A percentile compares a stretch with the other conserved stretches of the same genome.
These are phyloP conservation scores for Mortierella claussenii DNA, from an alignment of 192 early-diverging fungal species.

Conservation along the genomic window DNA sequence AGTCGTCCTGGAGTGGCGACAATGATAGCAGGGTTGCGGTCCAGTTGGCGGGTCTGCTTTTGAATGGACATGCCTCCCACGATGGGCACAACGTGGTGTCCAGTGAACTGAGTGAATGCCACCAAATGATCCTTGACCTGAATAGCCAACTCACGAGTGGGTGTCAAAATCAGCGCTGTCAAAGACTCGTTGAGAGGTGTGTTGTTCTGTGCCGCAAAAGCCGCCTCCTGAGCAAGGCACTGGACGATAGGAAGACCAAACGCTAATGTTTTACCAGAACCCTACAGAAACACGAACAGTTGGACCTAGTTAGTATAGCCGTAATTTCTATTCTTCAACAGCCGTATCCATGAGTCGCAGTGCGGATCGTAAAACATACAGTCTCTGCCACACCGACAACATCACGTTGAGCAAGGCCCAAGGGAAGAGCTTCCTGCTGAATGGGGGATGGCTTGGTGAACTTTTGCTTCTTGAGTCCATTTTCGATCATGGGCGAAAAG, in stretches of 20 bases:
- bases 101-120: constrained; percentile 49
- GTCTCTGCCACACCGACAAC: constrained; percentile 95
- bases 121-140: constrained; percentile 91
- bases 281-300: constrained; percentile 51
- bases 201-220: constrained; percentile 15
- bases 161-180: constrained; percentile 84
- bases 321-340: background rate
- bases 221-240: constrained; percentile 61
- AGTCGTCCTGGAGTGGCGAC: constrained; percentile 87
- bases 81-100: constrained; percentile 74
- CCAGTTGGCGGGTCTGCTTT: constrained; percentile 87
- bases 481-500: constrained; percentile 65
- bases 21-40: constrained; percentile 73
- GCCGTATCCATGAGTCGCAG: no score
- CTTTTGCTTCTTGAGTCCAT: constrained; percentile 75
- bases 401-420: constrained; percentile 80
- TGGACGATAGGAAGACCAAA: constrained; percentile 95
- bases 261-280: constrained; percentile 95
- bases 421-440: constrained; percentile 79
- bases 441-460: constrained; percentile 89
- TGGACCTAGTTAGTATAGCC: background rate
- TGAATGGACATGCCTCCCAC: constrained; percentile 96
- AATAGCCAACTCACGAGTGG: constrained; percentile 95
- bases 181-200: constrained; percentile 40
- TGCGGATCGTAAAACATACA: constrained; percentile 40